A percentile compares a stretch with the other conserved stretches of the same genome.
phyloP scores from a whole-genome alignment of 768 basidiomycete species.

The Mycena maculata region DNA sequence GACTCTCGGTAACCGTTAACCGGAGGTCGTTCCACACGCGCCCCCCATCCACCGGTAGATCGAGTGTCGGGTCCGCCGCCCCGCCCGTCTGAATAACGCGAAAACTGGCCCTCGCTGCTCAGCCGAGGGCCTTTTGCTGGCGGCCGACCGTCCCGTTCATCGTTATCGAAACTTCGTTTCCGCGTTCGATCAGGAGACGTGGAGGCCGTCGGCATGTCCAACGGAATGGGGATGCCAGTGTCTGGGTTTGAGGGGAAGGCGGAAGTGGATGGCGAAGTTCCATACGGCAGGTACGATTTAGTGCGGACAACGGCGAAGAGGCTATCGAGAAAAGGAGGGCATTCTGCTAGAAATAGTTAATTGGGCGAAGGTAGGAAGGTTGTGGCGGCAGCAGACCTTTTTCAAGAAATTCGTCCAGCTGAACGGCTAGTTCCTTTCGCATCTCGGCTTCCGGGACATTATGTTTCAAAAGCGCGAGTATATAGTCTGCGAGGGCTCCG shows the following conservation, averaged over 20 bases:
- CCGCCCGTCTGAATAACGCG: constrained; percentile 64
- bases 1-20: constrained; percentile 41
- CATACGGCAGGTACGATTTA: constrained; percentile 87
- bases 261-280: constrained; percentile 54
- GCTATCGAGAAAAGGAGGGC: constrained; percentile 80
- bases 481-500: constrained; percentile 91
- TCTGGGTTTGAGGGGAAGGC: constrained; percentile 56
- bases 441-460: constrained; percentile 87
- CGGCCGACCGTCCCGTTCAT: constrained; percentile 68
- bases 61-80: constrained; percentile 43
- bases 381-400: constrained; percentile 65
- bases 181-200: constrained; percentile 64
- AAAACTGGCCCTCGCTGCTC: constrained; percentile 72
- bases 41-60: constrained; percentile 30
- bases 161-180: constrained; percentile 74
- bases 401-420: constrained; percentile 94
- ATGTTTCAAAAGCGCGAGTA: constrained; percentile 92
- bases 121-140: constrained; percentile 81
- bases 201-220: constrained; percentile 63
- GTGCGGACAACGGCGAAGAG: constrained; percentile 88
- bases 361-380: constrained; percentile 20
- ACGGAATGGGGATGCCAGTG: constrained; percentile 83
- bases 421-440: constrained; percentile 77
- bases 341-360: constrained; percentile 58
- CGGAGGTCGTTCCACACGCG: constrained; percentile 45